Evolutionary conservation across 2,329 filamentous ascomycete genomes (phyloP), one percentile per base, ranked within the genome.

Genomic region (Aspergillus proliferans): DNA sequence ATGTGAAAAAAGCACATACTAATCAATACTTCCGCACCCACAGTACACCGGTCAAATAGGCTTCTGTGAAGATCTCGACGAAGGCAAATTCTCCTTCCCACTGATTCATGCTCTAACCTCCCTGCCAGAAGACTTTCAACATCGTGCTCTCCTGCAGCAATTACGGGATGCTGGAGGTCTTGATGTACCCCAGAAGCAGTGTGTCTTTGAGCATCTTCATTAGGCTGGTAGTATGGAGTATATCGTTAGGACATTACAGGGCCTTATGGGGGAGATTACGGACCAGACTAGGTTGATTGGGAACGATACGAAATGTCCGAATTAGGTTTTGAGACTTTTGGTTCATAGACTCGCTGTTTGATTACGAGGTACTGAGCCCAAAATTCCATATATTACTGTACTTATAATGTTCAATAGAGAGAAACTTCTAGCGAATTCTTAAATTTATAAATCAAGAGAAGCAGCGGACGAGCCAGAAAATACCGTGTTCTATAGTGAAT

Each of bases 21-120:
- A 15, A 39, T 2, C 7, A 10, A 10, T 9, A 6, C 6, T 7
- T 8, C 6, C 3, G 6, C 15, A 3, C 6, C 69, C 70, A 26
- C 76, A 83, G 64, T 95, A 95, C 74, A 82, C 82, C 38, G 76
- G 84, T 54, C 90, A 93, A 70, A 96, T 95, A 74, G 91, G 90
- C 47, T 80, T 93, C 60, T 93, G 90, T 26, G 46, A 55, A 12
- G 49, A 50, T 30, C 38, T 54, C 15, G 48, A 50, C 21, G 52
- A 95, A 72, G 90, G 90, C 56, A 95, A 95, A 76, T 94, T 95
- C 74, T 89, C 84, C 30, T 95, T 95, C 66, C 88, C 88, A 40
- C 82, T 95, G 61, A 92, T 95, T 61, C 88, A 95, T 73, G 38
- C 38, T 2, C 18, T 38, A 18, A 38, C 6, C 6, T 8, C n/a